Evolutionary conservation across 768 basidiomycete species (phyloP).

Genomic region (Pleurotus tuber-regium): DNA sequence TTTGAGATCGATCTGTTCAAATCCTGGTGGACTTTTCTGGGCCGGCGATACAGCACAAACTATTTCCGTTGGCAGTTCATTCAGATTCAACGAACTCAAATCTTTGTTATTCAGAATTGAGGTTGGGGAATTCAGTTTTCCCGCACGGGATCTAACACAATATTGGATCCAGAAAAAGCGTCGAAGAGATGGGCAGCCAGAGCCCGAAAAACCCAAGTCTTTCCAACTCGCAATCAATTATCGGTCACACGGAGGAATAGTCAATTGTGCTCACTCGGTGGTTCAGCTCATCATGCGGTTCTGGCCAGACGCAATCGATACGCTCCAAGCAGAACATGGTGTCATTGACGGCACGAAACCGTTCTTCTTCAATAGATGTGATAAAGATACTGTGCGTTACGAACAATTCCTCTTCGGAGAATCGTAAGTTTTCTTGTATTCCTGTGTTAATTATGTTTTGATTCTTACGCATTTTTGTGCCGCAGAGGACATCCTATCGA

Average conservation of each 20-base stretch:
- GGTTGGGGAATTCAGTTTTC: slow-evolving; percentile 31
- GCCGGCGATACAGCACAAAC: slow-evolving; percentile 82
- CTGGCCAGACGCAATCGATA: slow-evolving; percentile 67
- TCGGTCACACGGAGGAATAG: slow-evolving; percentile 71
- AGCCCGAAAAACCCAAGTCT: slow-evolving; percentile 20
- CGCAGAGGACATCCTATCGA: slow-evolving; percentile 50
- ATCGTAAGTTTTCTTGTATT: slow-evolving; percentile 31
- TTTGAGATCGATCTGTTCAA: slow-evolving; percentile 57
- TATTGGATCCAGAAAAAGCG: slow-evolving; percentile 2
- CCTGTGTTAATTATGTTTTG: too few species aligned
- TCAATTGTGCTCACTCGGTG: slow-evolving; percentile 65
- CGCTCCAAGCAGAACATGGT: slow-evolving; percentile 52
- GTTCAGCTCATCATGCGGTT: slow-evolving; percentile 59
- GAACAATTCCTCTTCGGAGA: slow-evolving; percentile 60
- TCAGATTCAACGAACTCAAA: slow-evolving; percentile 69
- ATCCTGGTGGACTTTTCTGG: slow-evolving; percentile 71
- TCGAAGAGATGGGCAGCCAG: not conserved
- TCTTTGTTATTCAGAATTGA: slow-evolving; percentile 64
- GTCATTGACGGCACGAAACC: slow-evolving; percentile 53
- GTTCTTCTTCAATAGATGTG: slow-evolving; percentile 52
- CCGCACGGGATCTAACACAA: not conserved
- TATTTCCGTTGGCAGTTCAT: slow-evolving; percentile 69
- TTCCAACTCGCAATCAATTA: slow-evolving; percentile 68
- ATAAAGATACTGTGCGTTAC: slow-evolving; percentile 39
- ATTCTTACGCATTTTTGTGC: too few species aligned